phyloP scores from a whole-genome alignment of 108 stramenopile genomes.

The Stephanodiscus triporus region DNA sequence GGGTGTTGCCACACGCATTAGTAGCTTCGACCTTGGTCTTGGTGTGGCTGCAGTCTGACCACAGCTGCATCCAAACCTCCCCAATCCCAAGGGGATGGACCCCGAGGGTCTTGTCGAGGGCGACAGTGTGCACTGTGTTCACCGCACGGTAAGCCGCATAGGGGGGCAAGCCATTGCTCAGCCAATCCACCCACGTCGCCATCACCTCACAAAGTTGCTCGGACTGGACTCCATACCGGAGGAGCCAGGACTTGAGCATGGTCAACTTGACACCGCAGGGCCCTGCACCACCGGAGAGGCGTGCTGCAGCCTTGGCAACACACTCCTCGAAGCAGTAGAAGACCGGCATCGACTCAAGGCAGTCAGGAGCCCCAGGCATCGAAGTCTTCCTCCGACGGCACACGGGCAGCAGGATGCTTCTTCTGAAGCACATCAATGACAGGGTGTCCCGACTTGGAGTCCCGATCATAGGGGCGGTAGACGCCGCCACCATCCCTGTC shows the following conservation, averaged over 20 bases:
- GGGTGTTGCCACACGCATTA: neutral
- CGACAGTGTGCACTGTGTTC: constrained; percentile 22
- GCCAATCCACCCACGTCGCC: constrained; percentile 23
- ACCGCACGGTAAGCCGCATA: constrained; percentile 41
- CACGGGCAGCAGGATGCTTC: too few species aligned
- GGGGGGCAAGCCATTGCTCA: constrained; percentile 24
- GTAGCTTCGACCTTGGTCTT: neutral
- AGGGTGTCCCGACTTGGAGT: too few species aligned
- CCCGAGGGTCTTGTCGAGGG: constrained; percentile 42
- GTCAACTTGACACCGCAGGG: neutral
- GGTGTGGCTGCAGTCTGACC: constrained; percentile 21
- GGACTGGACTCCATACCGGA: neutral
- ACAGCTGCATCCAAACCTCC: constrained; percentile 7
- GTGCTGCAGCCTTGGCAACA: constrained; percentile 23
- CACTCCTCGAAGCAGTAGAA: constrained; percentile 22
- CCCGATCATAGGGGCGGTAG: too few species aligned
- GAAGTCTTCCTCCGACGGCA: too few species aligned
- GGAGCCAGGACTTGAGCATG: constrained; percentile 11
- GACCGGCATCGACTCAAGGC: too few species aligned
- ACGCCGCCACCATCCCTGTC: too few species aligned
- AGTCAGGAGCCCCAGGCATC: too few species aligned
- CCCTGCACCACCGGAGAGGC: constrained; percentile 24
- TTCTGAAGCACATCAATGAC: too few species aligned
- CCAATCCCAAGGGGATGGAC: constrained; percentile 42
- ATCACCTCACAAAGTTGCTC: neutral